Conservation (phyloP, 1,284 basidiomycete genomes). For the Cutaneotrichosporon cutaneum region DNA sequence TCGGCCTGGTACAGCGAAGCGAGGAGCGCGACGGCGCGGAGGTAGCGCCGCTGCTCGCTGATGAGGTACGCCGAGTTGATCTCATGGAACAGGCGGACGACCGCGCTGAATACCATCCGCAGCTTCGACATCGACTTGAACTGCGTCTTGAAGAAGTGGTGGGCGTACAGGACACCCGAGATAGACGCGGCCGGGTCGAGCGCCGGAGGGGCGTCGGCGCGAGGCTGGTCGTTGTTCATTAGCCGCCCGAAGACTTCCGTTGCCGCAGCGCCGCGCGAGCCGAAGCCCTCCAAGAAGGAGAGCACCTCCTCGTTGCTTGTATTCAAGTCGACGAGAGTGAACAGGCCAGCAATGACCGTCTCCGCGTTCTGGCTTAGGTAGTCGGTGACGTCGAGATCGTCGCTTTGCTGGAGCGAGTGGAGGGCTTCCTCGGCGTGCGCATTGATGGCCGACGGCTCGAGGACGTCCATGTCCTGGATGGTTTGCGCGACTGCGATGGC, state of each 20-base stretch:
- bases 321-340: slow-evolving; percentile 25
- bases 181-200: slow-evolving; percentile 9
- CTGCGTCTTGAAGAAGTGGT: slow-evolving; percentile 12
- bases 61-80: slow-evolving; percentile 71
- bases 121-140: slow-evolving; percentile 11
- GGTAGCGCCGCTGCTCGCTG: slow-evolving; percentile 76
- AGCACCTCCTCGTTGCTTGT: slow-evolving; percentile 14
- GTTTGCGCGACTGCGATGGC: slow-evolving; percentile 26
- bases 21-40: slow-evolving; percentile 73
- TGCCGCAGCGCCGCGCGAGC: background rate
- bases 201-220: background rate
- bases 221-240: slow-evolving; percentile 9
- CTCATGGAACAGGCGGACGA: slow-evolving; percentile 69
- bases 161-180: slow-evolving; percentile 13
- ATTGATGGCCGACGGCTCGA: background rate
- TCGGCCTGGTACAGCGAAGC: slow-evolving; percentile 61
- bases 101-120: slow-evolving; percentile 67
- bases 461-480: background rate
- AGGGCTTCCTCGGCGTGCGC: background rate
- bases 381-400: background rate
- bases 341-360: slow-evolving; percentile 24
- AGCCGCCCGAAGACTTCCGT: slow-evolving; percentile 15
- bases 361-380: background rate
- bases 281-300: background rate
- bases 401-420: background rate